Percentiles rank a stretch among this genome's conserved stretches.
phyloP scores from a whole-genome alignment of 805 yeast genomes.

The Candida montana region DNA sequence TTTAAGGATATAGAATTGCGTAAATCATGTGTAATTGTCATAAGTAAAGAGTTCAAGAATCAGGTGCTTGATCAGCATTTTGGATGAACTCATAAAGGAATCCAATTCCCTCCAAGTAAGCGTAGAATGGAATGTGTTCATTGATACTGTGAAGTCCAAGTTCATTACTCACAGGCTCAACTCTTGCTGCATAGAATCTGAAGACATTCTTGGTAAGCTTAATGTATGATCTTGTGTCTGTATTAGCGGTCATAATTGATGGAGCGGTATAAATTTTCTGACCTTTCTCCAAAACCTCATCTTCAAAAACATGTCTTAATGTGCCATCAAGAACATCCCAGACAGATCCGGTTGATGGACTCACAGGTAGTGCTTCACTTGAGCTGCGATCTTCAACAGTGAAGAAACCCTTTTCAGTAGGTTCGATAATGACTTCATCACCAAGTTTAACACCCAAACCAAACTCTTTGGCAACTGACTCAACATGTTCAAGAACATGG shows the following conservation, averaged over 20 bases:
- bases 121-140: constrained; percentile 47
- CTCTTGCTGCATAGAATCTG: constrained; percentile 33
- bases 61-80: neutral
- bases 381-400: neutral
- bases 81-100: constrained; percentile 45
- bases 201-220: constrained; percentile 46
- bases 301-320: constrained; percentile 50
- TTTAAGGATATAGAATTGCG: too few relatives aligned
- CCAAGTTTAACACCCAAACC: constrained; percentile 25
- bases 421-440: constrained; percentile 5
- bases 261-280: constrained; percentile 33
- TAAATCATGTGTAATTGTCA: too few relatives aligned
- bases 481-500: constrained; percentile 30
- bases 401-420: neutral
- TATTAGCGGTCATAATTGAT: constrained; percentile 49
- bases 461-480: constrained; percentile 37
- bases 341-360: constrained; percentile 2
- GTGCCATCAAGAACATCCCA: constrained; percentile 57
- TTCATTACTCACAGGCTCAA: constrained; percentile 4
- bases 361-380: constrained; percentile 2
- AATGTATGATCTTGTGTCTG: constrained; percentile 58
- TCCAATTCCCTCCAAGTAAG: constrained; percentile 54
- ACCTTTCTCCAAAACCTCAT: constrained; percentile 19
- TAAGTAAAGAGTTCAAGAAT: neutral
- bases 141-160: constrained; percentile 51